Conservation (phyloP, 78 protist genomes). For the Capsaspora owczarzaki region DNA sequence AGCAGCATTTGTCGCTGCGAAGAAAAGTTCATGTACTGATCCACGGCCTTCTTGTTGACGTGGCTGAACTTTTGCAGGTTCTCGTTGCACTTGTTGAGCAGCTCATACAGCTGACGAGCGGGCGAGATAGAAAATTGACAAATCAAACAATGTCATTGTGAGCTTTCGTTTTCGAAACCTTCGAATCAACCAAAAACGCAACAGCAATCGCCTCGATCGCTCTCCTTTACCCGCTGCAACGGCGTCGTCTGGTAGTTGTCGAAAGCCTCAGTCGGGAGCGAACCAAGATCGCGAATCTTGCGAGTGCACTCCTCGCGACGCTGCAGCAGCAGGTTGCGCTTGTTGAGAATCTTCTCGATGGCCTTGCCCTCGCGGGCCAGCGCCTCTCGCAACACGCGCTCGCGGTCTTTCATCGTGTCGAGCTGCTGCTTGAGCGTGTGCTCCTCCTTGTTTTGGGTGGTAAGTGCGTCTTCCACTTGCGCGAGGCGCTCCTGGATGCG, state of each 20-base stretch:
- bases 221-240: no score
- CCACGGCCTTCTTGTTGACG: slow-evolving; percentile 95
- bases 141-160: neutral
- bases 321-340: neutral
- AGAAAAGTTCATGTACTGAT: slow-evolving; percentile 69
- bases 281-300: slow-evolving; percentile 66
- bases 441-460: neutral
- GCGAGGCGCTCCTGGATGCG: neutral
- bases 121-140: neutral
- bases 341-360: neutral
- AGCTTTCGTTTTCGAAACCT: neutral
- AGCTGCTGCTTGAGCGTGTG: neutral
- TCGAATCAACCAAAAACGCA: neutral
- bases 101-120: neutral
- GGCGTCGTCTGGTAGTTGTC: slow-evolving; percentile 13
- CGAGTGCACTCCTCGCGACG: slow-evolving; percentile 9
- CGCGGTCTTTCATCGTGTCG: neutral
- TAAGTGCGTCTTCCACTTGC: neutral
- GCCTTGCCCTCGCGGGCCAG: neutral
- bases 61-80: slow-evolving; percentile 56
- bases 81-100: slow-evolving; percentile 25
- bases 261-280: slow-evolving; percentile 46
- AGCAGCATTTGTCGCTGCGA: slow-evolving; percentile 48
- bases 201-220: no score
- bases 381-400: neutral